These are phyloP conservation scores for Dillenia turbinata DNA, from an alignment of 164 flowering plant species.

Conservation along the genomic window DNA sequence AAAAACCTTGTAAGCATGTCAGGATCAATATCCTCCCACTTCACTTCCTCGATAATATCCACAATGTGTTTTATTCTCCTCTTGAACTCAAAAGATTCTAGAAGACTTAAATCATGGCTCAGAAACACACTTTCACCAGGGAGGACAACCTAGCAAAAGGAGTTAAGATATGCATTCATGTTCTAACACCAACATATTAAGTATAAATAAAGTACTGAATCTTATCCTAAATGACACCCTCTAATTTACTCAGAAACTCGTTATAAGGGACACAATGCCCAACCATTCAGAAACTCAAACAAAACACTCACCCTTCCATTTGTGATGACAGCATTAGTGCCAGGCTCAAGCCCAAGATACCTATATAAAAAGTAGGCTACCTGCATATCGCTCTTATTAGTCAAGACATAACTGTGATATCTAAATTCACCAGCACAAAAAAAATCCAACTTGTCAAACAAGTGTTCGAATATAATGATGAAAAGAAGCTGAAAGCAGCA, in stretches of 20 bases:
- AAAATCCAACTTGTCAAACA: too few relatives aligned
- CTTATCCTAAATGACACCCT: too few relatives aligned
- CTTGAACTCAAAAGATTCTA: constrained; percentile 80
- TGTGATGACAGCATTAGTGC: constrained; percentile 68
- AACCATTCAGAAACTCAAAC: neutral
- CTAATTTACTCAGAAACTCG: too few relatives aligned
- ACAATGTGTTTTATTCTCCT: constrained; percentile 65
- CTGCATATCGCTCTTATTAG: constrained; percentile 35
- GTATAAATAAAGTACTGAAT: too few relatives aligned
- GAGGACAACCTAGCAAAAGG: constrained; percentile 44
- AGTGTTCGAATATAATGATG: too few relatives aligned
- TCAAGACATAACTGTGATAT: too few relatives aligned
- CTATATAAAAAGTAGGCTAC: constrained; percentile 51
- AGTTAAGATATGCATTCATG: too few relatives aligned
- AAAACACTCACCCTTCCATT: constrained; percentile 84
- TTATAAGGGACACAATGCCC: neutral
- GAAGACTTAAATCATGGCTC: constrained; percentile 77
- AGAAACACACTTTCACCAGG: constrained; percentile 47
- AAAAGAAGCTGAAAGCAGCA: too few relatives aligned
- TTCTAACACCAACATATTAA: too few relatives aligned
- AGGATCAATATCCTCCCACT: constrained; percentile 77
- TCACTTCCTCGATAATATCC: constrained; percentile 71
- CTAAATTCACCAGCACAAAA: too few relatives aligned
- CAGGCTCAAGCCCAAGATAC: constrained; percentile 49
- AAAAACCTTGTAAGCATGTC: constrained; percentile 74